Conservation (phyloP, 2,329 filamentous ascomycete species). For the Cladosporium sp. region DNA sequence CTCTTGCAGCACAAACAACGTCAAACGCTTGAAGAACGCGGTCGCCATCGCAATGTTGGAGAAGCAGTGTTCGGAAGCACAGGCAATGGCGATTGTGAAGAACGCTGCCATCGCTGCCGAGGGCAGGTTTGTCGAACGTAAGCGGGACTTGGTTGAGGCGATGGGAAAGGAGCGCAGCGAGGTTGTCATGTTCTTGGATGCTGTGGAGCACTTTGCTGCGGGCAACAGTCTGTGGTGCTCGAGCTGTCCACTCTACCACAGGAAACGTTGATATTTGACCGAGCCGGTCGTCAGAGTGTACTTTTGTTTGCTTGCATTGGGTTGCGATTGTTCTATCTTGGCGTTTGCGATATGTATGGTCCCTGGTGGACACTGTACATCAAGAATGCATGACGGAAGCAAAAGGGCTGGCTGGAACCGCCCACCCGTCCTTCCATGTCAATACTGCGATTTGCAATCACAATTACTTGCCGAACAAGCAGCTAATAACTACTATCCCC, state of each 20-base stretch:
- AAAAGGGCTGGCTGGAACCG: neutral
- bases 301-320: neutral
- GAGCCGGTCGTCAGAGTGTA: neutral
- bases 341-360: neutral
- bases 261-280: neutral
- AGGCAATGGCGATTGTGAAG: neutral
- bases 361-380: neutral
- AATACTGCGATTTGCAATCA: neutral
- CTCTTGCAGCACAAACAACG: neutral
- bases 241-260: neutral
- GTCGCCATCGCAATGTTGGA: constrained; percentile 5
- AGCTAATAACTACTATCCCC: too few species aligned
- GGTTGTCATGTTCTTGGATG: constrained; percentile 4
- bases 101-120: neutral
- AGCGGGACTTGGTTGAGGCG: neutral
- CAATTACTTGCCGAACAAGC: neutral
- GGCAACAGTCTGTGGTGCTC: constrained; percentile 13
- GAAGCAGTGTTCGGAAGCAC: neutral
- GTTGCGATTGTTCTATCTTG: neutral
- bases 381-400: neutral
- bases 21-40: neutral
- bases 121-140: neutral
- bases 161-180: neutral
- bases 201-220: constrained; percentile 8
- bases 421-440: accelerated